phyloP scores from a whole-genome alignment of 768 basidiomycete species.

The Hericium alpestre region DNA sequence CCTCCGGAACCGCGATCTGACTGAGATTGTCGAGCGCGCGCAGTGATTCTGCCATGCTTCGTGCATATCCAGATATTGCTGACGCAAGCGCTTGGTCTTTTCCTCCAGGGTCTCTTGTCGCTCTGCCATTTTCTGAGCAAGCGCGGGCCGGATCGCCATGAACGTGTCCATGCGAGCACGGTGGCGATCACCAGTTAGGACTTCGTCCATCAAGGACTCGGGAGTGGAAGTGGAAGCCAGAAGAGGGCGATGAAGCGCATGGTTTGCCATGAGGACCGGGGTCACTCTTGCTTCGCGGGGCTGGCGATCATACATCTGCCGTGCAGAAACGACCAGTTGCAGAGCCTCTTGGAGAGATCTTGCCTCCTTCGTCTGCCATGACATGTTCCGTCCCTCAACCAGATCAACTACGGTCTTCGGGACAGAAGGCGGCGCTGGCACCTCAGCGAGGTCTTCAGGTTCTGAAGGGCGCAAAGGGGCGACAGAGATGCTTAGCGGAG shows the following conservation, averaged over 20 bases:
- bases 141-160: conserved; percentile 30
- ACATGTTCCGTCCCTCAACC: not conserved
- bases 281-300: conserved; percentile 51
- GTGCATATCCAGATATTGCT: conserved; percentile 61
- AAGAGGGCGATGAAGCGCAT: conserved; percentile 27
- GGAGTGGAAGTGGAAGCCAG: conserved; percentile 21
- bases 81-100: conserved; percentile 47
- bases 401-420: not conserved
- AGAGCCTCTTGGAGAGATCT: conserved; percentile 45
- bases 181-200: conserved; percentile 27
- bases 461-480: conserved; percentile 8
- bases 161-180: conserved; percentile 28
- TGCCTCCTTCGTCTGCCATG: conserved; percentile 6
- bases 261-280: conserved; percentile 55
- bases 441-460: not conserved
- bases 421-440: conserved; percentile 2
- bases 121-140: conserved; percentile 44
- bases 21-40: conserved; percentile 50
- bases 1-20: conserved; percentile 29
- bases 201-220: conserved; percentile 37
- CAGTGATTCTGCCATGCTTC: conserved; percentile 69
- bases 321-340: conserved; percentile 50
- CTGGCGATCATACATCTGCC: conserved; percentile 49
- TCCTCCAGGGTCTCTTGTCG: conserved; percentile 38
- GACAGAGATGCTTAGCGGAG: conserved; percentile 15